phyloP scores from a whole-genome alignment of 129 eudicot genomes.

The Lonicera japonica region DNA sequence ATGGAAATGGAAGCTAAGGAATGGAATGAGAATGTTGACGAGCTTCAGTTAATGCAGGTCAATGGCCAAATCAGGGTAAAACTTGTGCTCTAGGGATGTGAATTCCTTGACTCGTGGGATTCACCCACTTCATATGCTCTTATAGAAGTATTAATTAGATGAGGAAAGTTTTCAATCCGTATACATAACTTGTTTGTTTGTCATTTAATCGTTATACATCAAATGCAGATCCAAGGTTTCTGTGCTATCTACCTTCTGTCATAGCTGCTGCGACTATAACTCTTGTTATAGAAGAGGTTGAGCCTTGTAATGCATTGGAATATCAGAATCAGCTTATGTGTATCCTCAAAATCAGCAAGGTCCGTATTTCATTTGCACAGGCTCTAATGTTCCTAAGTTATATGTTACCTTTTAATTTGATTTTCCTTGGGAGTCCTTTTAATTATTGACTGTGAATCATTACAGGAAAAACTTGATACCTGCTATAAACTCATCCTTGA shows the following conservation, averaged over 20 bases:
- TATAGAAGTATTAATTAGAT: too few species aligned
- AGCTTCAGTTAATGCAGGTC: too few species aligned
- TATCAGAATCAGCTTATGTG: conserved; percentile 44
- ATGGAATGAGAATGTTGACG: too few species aligned
- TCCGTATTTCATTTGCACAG: not conserved
- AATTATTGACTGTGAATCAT: conserved; percentile 10
- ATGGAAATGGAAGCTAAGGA: too few species aligned
- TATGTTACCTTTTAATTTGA: not conserved
- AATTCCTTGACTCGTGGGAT: too few species aligned
- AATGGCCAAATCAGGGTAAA: too few species aligned
- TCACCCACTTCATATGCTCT: too few species aligned
- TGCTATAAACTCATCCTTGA: conserved; percentile 55
- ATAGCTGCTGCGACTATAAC: conserved; percentile 76
- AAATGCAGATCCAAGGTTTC: conserved; percentile 55
- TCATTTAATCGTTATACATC: conserved; percentile 10
- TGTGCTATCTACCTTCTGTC: conserved; percentile 59
- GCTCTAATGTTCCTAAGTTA: too few species aligned
- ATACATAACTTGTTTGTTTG: not conserved
- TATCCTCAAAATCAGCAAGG: conserved; percentile 59
- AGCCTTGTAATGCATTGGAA: conserved; percentile 39
- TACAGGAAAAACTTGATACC: conserved; percentile 62
- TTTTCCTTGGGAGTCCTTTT: not conserved
- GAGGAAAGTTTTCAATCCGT: not conserved
- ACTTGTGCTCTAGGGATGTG: too few species aligned
- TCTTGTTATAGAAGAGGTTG: conserved; percentile 56